These are phyloP conservation scores for Solanum chaucha DNA, from an alignment of 257 asterid genomes.

Conservation along the genomic window DNA sequence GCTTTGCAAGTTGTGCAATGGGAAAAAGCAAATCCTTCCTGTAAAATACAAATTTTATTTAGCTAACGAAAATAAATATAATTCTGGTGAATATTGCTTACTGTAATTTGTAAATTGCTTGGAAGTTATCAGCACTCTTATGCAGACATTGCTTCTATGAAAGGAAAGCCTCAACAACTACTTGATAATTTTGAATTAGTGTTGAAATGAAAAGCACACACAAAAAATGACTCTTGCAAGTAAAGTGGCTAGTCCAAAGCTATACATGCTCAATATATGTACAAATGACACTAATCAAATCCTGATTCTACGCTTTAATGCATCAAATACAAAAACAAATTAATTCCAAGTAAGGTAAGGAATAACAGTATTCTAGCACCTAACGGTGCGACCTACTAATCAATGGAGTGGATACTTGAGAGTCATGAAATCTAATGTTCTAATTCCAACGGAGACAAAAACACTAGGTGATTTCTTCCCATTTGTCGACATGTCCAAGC, in stretches of 20 bases:
- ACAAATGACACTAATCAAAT: not conserved
- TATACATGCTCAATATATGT: not conserved
- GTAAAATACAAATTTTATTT: conserved; percentile 1
- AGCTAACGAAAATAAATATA: not conserved
- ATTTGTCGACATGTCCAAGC: not conserved
- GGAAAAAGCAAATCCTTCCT: conserved; percentile 97
- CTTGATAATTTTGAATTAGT: not conserved
- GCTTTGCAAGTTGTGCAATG: conserved; percentile 97
- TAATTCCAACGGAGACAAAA: not conserved
- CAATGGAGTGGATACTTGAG: not conserved
- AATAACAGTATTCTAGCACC: not conserved
- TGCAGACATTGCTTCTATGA: not conserved
- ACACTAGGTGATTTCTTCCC: not conserved
- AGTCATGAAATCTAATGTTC: not conserved
- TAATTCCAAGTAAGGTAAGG: not conserved
- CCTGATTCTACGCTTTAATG: not conserved
- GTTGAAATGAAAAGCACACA: not conserved
- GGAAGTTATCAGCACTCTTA: not conserved
- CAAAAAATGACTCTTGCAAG: not conserved
- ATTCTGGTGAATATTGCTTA: not conserved
- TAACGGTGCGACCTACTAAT: not conserved
- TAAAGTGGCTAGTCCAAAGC: not conserved
- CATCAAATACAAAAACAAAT: not conserved
- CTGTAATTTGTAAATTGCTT: not conserved
- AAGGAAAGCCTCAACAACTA: not conserved